These are phyloP conservation scores for Gonapodya sp. DNA, from an alignment of 192 early-diverging fungal genomes.

Conservation along the genomic window DNA sequence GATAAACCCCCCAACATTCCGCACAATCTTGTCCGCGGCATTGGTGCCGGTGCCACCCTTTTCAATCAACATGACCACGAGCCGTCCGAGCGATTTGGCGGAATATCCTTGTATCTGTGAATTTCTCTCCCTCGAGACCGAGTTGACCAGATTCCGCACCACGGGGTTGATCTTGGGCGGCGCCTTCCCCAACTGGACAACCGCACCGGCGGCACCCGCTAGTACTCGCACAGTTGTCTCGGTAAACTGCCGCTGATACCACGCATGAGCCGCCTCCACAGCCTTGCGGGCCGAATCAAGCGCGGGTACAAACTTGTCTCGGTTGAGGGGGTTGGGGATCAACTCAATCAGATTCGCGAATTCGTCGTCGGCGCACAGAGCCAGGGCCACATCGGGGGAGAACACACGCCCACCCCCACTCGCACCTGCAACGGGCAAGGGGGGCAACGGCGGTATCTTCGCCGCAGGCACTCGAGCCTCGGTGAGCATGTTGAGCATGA, in stretches of 20 bases:
- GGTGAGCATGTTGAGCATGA: slow-evolving; percentile 49
- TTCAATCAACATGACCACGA: slow-evolving; percentile 20
- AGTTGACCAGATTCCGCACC: slow-evolving; percentile 78
- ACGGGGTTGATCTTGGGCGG: slow-evolving; percentile 77
- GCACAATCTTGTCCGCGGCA: slow-evolving; percentile 77
- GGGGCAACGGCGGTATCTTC: slow-evolving; percentile 43
- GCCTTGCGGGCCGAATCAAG: background rate
- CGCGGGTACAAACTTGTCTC: background rate
- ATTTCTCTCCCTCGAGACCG: slow-evolving; percentile 57
- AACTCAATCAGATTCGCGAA: slow-evolving; percentile 35
- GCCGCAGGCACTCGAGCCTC: slow-evolving; percentile 30
- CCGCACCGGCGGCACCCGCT: slow-evolving; percentile 66
- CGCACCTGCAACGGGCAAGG: slow-evolving; percentile 24
- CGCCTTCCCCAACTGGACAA: slow-evolving; percentile 64
- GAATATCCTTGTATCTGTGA: slow-evolving; percentile 51
- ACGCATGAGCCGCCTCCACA: background rate
- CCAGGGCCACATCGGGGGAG: slow-evolving; percentile 31
- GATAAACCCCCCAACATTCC: slow-evolving; percentile 73
- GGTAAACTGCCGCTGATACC: background rate
- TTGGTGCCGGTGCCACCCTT: slow-evolving; percentile 14
- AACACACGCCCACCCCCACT: slow-evolving; percentile 11
- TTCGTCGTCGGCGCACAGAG: slow-evolving; percentile 26
- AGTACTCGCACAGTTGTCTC: slow-evolving; percentile 50
- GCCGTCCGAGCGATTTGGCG: slow-evolving; percentile 34
- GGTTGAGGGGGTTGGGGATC: slow-evolving; percentile 13